Percentiles rank a stretch among this genome's conserved stretches.
Conservation (phyloP, 306 rosid species). For the Notholithocarpus densiflorus region DNA sequence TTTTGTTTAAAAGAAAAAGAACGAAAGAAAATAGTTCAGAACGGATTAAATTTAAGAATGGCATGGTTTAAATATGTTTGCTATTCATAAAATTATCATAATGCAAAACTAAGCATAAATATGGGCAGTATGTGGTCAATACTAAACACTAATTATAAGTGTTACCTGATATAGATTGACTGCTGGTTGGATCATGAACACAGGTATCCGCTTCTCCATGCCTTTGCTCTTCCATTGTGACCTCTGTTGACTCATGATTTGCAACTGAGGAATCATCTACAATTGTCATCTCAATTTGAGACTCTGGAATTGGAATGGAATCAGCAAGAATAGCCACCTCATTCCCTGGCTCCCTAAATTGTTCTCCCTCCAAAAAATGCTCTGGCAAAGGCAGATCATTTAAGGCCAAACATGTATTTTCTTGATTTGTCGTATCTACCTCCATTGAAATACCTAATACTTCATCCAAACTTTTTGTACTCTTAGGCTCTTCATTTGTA, state of each 20-base stretch:
- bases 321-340: conserved; percentile 25
- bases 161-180: conserved; percentile 47
- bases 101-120: neutral
- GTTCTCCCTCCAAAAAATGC: conserved; percentile 23
- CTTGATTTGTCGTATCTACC: conserved; percentile 30
- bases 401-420: conserved; percentile 9
- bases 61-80: neutral
- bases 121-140: neutral
- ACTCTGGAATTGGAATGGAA: conserved; percentile 28
- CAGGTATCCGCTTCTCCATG: conserved; percentile 26
- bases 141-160: neutral
- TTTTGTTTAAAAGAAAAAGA: no score
- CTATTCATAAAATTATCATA: neutral
- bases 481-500: conserved; percentile 14
- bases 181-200: conserved; percentile 16
- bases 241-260: conserved; percentile 18
- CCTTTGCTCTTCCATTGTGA: conserved; percentile 31
- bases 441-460: conserved; percentile 20
- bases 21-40: no score
- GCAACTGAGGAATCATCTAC: conserved; percentile 31
- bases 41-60: no score
- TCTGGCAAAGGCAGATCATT: conserved; percentile 21
- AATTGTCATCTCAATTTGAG: conserved; percentile 14
- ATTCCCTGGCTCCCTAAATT: conserved; percentile 22
- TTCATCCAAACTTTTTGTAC: conserved; percentile 22